Conservation (phyloP, 2,329 filamentous ascomycete genomes). For the Plenodomus biglobosus region DNA sequence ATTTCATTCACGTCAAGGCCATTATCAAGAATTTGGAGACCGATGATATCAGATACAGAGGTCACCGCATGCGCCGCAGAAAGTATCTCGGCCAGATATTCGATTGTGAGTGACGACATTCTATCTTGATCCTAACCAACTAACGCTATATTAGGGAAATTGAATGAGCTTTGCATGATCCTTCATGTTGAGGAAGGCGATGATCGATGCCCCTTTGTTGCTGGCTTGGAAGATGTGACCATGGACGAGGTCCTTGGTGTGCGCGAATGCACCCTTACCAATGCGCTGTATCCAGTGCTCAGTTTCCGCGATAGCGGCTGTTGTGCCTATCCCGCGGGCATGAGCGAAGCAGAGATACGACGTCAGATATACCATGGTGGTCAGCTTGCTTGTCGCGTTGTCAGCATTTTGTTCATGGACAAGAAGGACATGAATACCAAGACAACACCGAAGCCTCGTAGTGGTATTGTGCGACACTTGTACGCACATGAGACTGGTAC, state of each 20-base stretch:
- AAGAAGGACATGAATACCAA: not conserved
- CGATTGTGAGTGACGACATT: conserved; percentile 13
- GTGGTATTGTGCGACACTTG: conserved; percentile 7
- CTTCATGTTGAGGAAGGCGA: conserved; percentile 6
- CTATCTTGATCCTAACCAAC: not conserved
- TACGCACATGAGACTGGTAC: conserved; percentile 2
- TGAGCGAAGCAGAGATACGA: conserved; percentile 2
- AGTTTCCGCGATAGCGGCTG: not conserved
- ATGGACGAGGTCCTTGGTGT: not conserved
- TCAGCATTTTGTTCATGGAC: conserved; percentile 1
- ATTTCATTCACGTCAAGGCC: conserved; percentile 23
- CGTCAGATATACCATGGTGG: conserved; percentile 3
- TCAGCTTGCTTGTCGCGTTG: not conserved
- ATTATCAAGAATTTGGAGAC: conserved; percentile 22
- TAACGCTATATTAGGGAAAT: conserved; percentile 15
- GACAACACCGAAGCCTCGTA: conserved; percentile 1
- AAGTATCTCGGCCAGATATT: conserved; percentile 23
- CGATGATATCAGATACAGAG: conserved; percentile 18
- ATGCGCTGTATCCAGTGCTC: conserved; percentile 5
- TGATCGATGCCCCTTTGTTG: not conserved
- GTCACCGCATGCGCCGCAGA: conserved; percentile 18
- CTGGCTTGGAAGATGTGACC: conserved; percentile 1
- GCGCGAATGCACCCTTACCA: not conserved
- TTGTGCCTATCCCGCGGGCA: not conserved
- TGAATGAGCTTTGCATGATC: conserved; percentile 10